Evolutionary conservation across 1,139 yeast genomes (phyloP).

Genomic region (Hansenula lynferdii): DNA sequence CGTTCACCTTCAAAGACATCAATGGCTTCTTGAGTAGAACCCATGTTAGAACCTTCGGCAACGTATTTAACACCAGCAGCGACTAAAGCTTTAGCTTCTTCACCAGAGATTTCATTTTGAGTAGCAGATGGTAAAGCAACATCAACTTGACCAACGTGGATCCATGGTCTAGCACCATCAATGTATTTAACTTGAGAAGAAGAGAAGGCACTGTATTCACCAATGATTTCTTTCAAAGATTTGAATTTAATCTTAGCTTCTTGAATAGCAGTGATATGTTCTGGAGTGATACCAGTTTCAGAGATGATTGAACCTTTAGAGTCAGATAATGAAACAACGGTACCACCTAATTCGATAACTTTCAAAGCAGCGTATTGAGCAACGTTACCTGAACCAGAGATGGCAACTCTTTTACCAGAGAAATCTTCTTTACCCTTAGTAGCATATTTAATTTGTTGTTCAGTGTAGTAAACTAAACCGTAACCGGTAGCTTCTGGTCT

Average conservation of each 20-base stretch:
- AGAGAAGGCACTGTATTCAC: constrained; percentile 55
- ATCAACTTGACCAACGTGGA: constrained; percentile 85
- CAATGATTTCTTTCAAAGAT: constrained; percentile 66
- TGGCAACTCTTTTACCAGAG: constrained; percentile 89
- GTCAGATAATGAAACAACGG: constrained; percentile 89
- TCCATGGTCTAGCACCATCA: constrained; percentile 97
- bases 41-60: constrained; percentile 99
- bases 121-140: constrained; percentile 98
- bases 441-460: constrained; percentile 95
- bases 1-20: constrained; percentile 90
- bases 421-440: constrained; percentile 84
- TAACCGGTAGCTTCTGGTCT: constrained; percentile 99
- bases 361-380: constrained; percentile 98
- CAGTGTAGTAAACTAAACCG: constrained; percentile 95
- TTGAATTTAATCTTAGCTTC: constrained; percentile 80
- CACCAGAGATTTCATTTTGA: constrained; percentile 96
- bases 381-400: constrained; percentile 98
- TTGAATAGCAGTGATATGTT: constrained; percentile 72
- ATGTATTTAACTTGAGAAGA: constrained; percentile 65
- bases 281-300: constrained; percentile 75
- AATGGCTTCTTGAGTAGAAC: constrained; percentile 96
- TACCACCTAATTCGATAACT: constrained; percentile 95
- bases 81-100: constrained; percentile 91
- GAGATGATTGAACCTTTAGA: constrained; percentile 85
- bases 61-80: constrained; percentile 89